Evolutionary conservation across 2,329 filamentous ascomycete species (phyloP).

Genomic region (Beauveria sp.): DNA sequence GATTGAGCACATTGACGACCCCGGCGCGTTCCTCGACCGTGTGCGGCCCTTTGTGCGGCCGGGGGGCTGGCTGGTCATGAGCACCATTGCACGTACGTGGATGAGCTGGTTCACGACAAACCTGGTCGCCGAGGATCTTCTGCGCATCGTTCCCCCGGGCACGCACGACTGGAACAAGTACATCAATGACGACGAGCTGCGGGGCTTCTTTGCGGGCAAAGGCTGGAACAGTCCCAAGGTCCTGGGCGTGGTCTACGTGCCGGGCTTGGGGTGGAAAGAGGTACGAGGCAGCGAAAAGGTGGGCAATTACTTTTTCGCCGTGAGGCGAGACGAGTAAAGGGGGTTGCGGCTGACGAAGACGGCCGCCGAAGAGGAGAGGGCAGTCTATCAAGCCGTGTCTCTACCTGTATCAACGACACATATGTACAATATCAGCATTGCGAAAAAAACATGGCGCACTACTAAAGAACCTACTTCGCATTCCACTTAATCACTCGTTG

Average conservation of each 20-base stretch:
- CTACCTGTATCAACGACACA: background rate
- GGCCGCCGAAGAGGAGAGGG: too few species aligned
- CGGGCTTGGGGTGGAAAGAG: conserved; percentile 82
- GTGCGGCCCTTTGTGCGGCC: conserved; percentile 73
- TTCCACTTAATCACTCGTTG: background rate
- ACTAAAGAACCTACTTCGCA: background rate
- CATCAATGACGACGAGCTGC: conserved; percentile 76
- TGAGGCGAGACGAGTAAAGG: conserved; percentile 40
- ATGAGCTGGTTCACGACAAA: conserved; percentile 90
- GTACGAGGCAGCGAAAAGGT: conserved; percentile 73
- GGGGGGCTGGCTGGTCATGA: conserved; percentile 87
- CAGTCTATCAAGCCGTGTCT: too few species aligned
- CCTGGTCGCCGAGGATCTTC: conserved; percentile 77
- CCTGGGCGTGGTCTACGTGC: conserved; percentile 84
- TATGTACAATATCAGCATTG: background rate
- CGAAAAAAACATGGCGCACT: background rate
- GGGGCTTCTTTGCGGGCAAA: conserved; percentile 43
- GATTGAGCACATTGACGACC: conserved; percentile 80
- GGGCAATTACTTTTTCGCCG: conserved; percentile 94
- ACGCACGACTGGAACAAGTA: conserved; percentile 98
- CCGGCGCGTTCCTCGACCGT: conserved; percentile 63
- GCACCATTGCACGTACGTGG: conserved; percentile 86
- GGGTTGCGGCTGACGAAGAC: background rate
- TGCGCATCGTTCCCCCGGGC: conserved; percentile 81
- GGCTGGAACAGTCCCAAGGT: conserved; percentile 54